A percentile compares a stretch with the other conserved stretches of the same genome.
Evolutionary conservation across 306 rosid species (phyloP).

Genomic region (Malus asiatica): DNA sequence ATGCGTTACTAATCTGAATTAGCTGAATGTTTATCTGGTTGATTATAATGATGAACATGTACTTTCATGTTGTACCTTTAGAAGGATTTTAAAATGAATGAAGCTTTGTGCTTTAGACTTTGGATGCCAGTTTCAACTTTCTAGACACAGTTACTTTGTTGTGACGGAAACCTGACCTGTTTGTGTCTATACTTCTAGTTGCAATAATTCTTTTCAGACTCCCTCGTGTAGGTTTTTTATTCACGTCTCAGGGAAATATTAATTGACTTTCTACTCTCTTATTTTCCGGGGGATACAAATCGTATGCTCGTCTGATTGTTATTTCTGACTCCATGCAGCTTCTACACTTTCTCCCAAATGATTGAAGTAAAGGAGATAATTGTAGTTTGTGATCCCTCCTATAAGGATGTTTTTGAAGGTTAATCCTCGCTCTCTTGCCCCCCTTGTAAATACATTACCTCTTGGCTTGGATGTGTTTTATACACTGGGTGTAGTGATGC

Average conservation of each 20-base stretch:
- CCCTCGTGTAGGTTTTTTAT: not conserved
- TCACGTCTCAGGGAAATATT: not conserved
- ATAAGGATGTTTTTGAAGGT: constrained; percentile 76
- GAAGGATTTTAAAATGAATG: not conserved
- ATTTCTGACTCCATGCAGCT: constrained; percentile 43
- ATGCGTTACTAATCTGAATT: not conserved
- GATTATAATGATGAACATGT: not conserved
- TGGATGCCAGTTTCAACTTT: not conserved
- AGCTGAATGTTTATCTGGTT: not conserved
- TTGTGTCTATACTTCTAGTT: not conserved
- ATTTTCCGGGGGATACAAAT: not conserved
- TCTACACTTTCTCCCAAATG: constrained; percentile 62
- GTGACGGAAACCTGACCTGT: not conserved
- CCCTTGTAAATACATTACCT: not conserved
- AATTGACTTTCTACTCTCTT: not conserved
- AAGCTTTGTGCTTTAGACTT: not conserved
- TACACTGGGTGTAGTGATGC: not conserved
- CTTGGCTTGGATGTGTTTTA: not conserved
- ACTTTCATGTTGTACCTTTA: not conserved
- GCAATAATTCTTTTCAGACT: not conserved
- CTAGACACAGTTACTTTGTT: not conserved
- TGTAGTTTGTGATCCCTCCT: constrained; percentile 95
- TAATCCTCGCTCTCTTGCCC: not conserved
- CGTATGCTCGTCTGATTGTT: constrained; percentile 2
- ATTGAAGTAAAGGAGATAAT: constrained; percentile 74